Evolutionary conservation across 2,329 filamentous ascomycete species (phyloP).

Genomic region (Elsinoe batatas): DNA sequence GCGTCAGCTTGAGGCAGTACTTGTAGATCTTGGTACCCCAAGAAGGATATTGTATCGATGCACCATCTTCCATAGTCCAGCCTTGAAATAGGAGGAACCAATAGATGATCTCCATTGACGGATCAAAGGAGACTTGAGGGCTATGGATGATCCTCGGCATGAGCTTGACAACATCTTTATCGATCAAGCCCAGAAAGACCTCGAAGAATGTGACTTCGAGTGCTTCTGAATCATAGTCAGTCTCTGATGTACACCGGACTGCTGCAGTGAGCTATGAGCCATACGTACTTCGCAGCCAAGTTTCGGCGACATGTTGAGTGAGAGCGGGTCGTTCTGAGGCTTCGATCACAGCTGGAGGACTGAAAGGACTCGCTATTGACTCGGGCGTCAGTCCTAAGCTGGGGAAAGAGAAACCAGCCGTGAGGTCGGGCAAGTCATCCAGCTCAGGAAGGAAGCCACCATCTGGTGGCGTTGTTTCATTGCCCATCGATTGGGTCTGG

Average conservation of each 20-base stretch:
- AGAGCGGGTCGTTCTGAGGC: not conserved
- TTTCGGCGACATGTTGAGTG: not conserved
- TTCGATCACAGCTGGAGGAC: not conserved
- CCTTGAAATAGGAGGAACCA: conserved; percentile 11
- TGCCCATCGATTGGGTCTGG: not conserved
- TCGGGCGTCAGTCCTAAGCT: not conserved
- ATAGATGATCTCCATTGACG: conserved; percentile 6
- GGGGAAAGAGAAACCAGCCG: not conserved
- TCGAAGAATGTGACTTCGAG: not conserved
- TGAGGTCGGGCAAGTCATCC: not conserved
- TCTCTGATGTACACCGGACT: not conserved
- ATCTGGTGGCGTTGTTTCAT: not conserved
- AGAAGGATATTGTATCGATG: not conserved
- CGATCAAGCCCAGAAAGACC: not conserved
- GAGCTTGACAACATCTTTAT: not conserved
- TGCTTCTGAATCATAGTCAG: not conserved
- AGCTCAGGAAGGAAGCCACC: not conserved
- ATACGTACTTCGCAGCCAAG: not conserved
- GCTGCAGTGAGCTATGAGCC: not conserved
- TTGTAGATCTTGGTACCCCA: conserved; percentile 2
- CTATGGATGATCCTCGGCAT: conserved; percentile 7
- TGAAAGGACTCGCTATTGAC: not conserved
- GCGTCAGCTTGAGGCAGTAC: conserved; percentile 2
- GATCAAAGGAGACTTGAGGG: conserved; percentile 4
- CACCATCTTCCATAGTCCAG: not conserved